A percentile compares a stretch with the other conserved stretches of the same genome.
Evolutionary conservation across 306 rosid genomes (phyloP).

Genomic region (Prunus persica): DNA sequence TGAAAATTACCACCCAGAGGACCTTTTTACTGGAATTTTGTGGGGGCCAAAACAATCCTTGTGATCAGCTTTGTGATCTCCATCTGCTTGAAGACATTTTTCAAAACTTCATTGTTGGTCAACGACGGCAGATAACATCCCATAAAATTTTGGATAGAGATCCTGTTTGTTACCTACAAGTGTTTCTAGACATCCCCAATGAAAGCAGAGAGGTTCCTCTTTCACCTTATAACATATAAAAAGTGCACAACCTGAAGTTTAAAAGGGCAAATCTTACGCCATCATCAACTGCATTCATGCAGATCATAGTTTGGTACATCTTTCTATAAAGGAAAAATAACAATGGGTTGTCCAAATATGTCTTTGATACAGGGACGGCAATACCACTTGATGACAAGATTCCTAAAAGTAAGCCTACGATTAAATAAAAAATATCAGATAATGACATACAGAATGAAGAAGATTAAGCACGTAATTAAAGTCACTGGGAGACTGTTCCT

Average conservation of each 20-base stretch:
- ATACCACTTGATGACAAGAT: neutral
- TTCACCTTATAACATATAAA: neutral
- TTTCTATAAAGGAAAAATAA: neutral
- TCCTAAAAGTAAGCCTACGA: constrained; percentile 8
- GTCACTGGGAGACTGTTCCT: constrained; percentile 22
- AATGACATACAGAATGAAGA: constrained; percentile 23
- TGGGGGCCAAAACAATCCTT: too few relatives aligned
- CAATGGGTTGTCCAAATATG: neutral
- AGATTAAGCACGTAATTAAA: constrained; percentile 28
- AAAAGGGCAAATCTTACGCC: neutral
- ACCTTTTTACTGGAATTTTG: too few relatives aligned
- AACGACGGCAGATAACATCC: too few relatives aligned
- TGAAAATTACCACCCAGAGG: too few relatives aligned
- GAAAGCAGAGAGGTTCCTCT: neutral
- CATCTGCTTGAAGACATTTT: neutral
- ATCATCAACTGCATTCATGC: neutral
- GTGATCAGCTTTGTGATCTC: too few relatives aligned
- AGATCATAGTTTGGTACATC: neutral
- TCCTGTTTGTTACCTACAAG: neutral
- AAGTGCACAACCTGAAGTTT: neutral
- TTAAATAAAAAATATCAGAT: neutral
- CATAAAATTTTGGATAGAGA: too few relatives aligned
- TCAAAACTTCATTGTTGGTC: neutral
- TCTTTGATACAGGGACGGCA: neutral
- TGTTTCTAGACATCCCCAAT: neutral